A percentile compares a stretch with the other conserved stretches of the same genome.
These are phyloP conservation scores for Secale cereale DNA, from an alignment of 176 grass and related monocot genomes.

Conservation along the genomic window DNA sequence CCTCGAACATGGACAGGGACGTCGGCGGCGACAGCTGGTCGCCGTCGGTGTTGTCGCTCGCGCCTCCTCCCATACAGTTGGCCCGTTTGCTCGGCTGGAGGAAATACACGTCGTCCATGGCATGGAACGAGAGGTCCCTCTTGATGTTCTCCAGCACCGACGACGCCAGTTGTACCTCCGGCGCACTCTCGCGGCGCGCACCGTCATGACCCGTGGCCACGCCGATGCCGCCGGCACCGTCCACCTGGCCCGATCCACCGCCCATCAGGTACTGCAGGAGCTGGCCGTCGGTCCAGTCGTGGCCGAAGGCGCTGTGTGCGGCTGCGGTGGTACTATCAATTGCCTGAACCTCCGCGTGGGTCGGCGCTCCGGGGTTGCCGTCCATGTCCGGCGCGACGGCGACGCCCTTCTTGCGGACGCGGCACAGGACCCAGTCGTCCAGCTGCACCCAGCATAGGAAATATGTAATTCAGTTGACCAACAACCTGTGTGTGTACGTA, in stretches of 20 bases:
- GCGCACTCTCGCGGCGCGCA: neutral
- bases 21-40: neutral
- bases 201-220: neutral
- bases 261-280: conserved; percentile 17
- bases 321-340: neutral
- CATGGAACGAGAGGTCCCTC: conserved; percentile 42
- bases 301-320: neutral
- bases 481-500: neutral
- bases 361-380: neutral
- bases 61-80: neutral
- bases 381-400: neutral
- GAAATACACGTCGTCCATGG: conserved; percentile 38
- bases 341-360: neutral
- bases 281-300: conserved; percentile 13
- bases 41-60: neutral
- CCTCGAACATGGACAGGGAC: neutral
- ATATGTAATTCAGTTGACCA: neutral
- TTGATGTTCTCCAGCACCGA: conserved; percentile 45
- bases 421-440: conserved; percentile 59
- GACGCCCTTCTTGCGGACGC: conserved; percentile 38
- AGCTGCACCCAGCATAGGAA: neutral
- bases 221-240: neutral
- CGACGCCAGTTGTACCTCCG: conserved; percentile 5
- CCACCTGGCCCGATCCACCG: neutral
- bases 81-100: conserved; percentile 20